Percentiles rank a stretch among this genome's conserved stretches.
Evolutionary conservation across 441 rosid species (phyloP).

Genomic region (Dalechampia spathulata): DNA sequence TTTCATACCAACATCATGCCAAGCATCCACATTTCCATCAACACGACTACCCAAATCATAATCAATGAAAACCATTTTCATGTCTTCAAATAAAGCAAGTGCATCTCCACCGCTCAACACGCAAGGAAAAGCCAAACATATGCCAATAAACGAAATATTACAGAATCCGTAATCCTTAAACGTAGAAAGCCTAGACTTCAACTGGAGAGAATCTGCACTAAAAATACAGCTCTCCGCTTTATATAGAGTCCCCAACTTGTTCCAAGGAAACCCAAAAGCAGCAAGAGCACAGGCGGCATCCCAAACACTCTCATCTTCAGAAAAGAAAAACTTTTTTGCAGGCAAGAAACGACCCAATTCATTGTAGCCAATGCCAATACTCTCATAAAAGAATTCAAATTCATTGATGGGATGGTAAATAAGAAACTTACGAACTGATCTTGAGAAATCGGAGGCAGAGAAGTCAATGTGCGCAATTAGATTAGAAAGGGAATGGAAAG

Average conservation of each 20-base stretch:
- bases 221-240: constrained; percentile 47
- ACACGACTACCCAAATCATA: constrained; percentile 27
- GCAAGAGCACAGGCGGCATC: constrained; percentile 41
- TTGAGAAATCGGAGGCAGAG: constrained; percentile 15
- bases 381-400: constrained; percentile 74
- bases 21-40: constrained; percentile 44
- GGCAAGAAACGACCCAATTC: constrained; percentile 40
- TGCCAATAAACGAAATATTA: constrained; percentile 33
- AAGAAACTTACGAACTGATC: constrained; percentile 28
- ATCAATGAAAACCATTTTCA: constrained; percentile 38
- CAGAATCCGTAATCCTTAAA: constrained; percentile 37
- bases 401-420: constrained; percentile 77
- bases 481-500: constrained; percentile 23
- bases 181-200: constrained; percentile 24
- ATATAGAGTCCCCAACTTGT: constrained; percentile 44
- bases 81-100: constrained; percentile 28
- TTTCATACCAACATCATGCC: constrained; percentile 37
- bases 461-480: constrained; percentile 20
- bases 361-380: constrained; percentile 53
- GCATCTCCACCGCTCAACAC: constrained; percentile 29
- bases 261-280: constrained; percentile 68
- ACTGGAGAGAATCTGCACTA: constrained; percentile 23
- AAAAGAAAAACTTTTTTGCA: constrained; percentile 44
- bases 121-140: constrained; percentile 56
- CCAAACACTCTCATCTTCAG: constrained; percentile 36